Evolutionary conservation across 2,329 filamentous ascomycete species (phyloP), one percentile per base, ranked within the genome.

Genomic region (Diplocarpon mali): DNA sequence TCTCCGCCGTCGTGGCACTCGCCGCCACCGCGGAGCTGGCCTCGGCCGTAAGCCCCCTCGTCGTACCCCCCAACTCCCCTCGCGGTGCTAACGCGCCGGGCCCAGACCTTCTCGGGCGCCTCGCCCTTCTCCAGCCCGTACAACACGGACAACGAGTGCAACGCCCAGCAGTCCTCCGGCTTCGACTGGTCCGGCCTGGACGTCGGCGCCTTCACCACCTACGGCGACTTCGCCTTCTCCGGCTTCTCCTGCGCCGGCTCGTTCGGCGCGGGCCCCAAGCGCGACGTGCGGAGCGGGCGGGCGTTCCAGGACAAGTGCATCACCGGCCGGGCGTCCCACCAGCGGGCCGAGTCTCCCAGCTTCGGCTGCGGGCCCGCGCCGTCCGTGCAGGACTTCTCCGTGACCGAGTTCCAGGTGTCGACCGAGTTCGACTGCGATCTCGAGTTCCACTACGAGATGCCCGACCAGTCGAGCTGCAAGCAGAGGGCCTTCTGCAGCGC

Each of bases 371-470:
- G 72, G 57, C 68, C 68, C 47, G 65, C 67, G 47, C 56, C 60
- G 38, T 60, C 62, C 40, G 57, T 67, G 47, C 63, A 65, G 45
- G 62, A 61, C 52, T 92, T 94, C 71, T 92, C 88, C 30, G 78
- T 94, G 59, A 76, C 70, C 53, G 71, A 77, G 56, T 76, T 94
- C 64, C 72, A 90, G 52, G 69, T 95, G 55, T 78, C 77, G 37
- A 73, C 79, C 52, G 80, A 86, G 60, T 79, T 83, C 60, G 82
- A 90, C 65, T 80, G 77, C 55, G 79, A 89, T 52, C 68, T 96
- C 43, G 80, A 90, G 65, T 87, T 95, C 69, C 75, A 85, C 70
- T 95, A 90, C 67, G 74, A 71, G 58, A 94, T 95, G 87, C 74
- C 78, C 2, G 85, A 90, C 62, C 85, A 85, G 56, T 80, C 77